Evolutionary conservation across 202 grass and related monocot species (phyloP).

Genomic region (Musa balbisiana): DNA sequence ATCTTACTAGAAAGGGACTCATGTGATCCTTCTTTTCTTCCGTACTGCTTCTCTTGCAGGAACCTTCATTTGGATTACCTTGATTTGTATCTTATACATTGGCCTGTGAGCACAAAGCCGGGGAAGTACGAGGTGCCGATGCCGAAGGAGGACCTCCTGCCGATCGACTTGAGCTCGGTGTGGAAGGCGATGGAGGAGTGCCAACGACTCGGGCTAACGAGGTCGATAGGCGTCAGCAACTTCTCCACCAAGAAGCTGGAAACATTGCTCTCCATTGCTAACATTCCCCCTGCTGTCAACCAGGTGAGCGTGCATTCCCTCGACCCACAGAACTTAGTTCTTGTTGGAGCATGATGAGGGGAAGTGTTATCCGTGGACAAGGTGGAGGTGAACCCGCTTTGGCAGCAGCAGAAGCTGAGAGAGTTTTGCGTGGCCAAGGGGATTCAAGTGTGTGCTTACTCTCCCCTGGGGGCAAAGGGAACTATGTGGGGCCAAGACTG

Average conservation of each 20-base stretch:
- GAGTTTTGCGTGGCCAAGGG: slow-evolving; percentile 47
- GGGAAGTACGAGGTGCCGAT: not conserved
- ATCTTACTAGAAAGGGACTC: too few relatives aligned
- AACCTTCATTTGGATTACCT: slow-evolving; percentile 11
- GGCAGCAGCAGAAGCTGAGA: slow-evolving; percentile 76
- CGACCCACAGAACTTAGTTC: too few relatives aligned
- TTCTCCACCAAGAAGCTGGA: slow-evolving; percentile 20
- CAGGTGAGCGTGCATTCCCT: not conserved
- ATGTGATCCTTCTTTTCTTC: too few relatives aligned
- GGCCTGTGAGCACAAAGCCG: not conserved
- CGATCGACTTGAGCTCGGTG: slow-evolving; percentile 5
- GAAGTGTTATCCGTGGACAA: slow-evolving; percentile 3
- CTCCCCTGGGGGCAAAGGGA: slow-evolving; percentile 65
- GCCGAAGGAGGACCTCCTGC: not conserved
- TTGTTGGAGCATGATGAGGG: too few relatives aligned
- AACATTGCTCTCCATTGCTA: not conserved
- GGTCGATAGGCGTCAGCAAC: slow-evolving; percentile 16
- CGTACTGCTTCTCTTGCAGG: not conserved
- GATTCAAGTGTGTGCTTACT: slow-evolving; percentile 72
- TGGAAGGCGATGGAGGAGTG: slow-evolving; percentile 19
- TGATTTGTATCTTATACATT: slow-evolving; percentile 14
- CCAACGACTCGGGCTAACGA: not conserved
- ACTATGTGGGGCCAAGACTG: slow-evolving; percentile 61
- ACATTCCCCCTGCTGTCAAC: slow-evolving; percentile 12
- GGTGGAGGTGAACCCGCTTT: slow-evolving; percentile 83